Evolutionary conservation across 495 filamentous ascomycete genomes (phyloP).

Genomic region (Chaetomidium leptoderma): DNA sequence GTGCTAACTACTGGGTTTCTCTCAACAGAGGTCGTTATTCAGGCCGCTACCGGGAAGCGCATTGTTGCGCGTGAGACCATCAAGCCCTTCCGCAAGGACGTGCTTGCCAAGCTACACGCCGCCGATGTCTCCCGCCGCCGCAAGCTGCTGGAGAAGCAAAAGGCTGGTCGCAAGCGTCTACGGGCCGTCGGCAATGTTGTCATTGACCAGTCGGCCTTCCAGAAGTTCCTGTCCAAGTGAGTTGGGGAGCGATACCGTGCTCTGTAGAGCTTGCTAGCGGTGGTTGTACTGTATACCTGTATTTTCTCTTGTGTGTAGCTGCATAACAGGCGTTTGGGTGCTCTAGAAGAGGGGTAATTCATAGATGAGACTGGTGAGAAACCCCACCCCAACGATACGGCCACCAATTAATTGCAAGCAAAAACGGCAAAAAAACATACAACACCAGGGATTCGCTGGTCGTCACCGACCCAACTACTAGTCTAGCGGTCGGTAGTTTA

Average conservation of each 20-base stretch:
- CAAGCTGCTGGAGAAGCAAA: constrained; percentile 94
- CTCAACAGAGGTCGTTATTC: constrained; percentile 74
- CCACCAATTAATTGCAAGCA: too few relatives aligned
- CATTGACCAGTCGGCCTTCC: constrained; percentile 92
- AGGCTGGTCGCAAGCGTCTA: constrained; percentile 88
- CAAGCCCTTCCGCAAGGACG: constrained; percentile 94
- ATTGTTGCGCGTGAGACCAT: constrained; percentile 91
- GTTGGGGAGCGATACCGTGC: not conserved
- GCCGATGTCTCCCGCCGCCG: constrained; percentile 74
- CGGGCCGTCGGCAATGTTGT: constrained; percentile 70
- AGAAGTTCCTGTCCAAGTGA: constrained; percentile 69
- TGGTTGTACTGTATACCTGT: not conserved
- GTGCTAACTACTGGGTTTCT: not conserved
- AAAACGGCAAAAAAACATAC: too few relatives aligned
- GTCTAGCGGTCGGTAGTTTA: constrained; percentile 23
- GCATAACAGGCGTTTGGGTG: not conserved
- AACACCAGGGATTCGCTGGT: constrained; percentile 36
- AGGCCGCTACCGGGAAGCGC: constrained; percentile 77
- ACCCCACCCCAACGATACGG: too few relatives aligned
- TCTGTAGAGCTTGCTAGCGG: constrained; percentile 2
- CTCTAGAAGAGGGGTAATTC: too few relatives aligned
- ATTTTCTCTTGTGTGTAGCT: not conserved
- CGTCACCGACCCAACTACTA: constrained; percentile 45
- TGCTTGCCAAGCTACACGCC: constrained; percentile 89
- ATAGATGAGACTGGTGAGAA: too few relatives aligned